A percentile compares a stretch with the other conserved stretches of the same genome.
Conservation (phyloP, 345 rosid species). For the Eutrema japonicum region DNA sequence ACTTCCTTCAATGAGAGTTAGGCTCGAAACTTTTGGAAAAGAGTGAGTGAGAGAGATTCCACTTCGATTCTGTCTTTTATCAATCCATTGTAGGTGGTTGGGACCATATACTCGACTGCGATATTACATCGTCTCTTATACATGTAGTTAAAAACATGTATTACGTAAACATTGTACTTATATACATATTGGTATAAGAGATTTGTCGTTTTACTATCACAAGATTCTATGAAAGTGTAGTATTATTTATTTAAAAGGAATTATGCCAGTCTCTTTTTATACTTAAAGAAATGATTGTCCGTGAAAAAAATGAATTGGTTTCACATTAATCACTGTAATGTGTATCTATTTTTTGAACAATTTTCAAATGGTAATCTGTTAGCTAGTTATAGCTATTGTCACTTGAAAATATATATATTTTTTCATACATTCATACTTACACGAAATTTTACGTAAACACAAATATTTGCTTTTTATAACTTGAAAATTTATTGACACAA, state of each 20-base stretch:
- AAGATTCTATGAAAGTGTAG: too few relatives aligned
- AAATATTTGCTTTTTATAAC: too few relatives aligned
- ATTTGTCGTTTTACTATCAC: too few relatives aligned
- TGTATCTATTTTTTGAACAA: not conserved
- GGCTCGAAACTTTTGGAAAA: too few relatives aligned
- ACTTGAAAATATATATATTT: not conserved
- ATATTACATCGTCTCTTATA: not conserved
- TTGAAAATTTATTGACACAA: too few relatives aligned
- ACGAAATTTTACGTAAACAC: not conserved
- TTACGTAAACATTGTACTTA: too few relatives aligned
- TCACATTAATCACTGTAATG: not conserved
- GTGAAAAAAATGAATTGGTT: not conserved
- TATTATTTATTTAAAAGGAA: not conserved
- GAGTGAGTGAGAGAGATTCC: too few relatives aligned
- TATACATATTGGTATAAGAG: too few relatives aligned
- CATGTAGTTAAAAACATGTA: too few relatives aligned
- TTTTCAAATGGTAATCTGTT: not conserved
- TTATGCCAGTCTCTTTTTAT: too few relatives aligned
- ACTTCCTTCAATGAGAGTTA: not conserved
- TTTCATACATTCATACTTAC: not conserved
- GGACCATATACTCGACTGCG: conserved; percentile 13
- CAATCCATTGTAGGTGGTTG: not conserved
- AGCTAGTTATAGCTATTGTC: not conserved
- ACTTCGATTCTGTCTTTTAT: too few relatives aligned
- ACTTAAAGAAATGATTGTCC: not conserved